Evolutionary conservation across 2,329 filamentous ascomycete genomes (phyloP), one percentile per base, ranked within the genome.

Genomic region (Aspergillus caelatus): DNA sequence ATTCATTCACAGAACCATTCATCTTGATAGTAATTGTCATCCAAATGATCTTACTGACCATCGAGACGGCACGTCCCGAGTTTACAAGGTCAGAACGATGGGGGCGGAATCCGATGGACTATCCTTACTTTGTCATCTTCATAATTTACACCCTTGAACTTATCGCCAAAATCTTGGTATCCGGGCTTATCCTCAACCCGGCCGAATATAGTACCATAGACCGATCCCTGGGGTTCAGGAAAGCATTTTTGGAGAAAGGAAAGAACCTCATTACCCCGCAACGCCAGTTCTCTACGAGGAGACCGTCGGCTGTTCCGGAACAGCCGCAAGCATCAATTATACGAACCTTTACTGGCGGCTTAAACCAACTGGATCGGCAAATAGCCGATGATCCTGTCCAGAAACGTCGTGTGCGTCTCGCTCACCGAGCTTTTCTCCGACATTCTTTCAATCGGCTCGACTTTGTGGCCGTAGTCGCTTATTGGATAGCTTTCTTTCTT

Each of bases 401-500:
- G 66, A 91, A 94, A 69, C 92, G 95, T 75, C 89, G 94, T 65
- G 85, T 90, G 69, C 90, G 96, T 67, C 85, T 99, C 60, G 94
- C 96, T 19, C 90, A 95, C 59, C 88, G 95, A 66, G 96, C 95
- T 1, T 98, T 97, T 77, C 81, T 99, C 61, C 89, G 95, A 19
- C 95, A 99, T 77, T 94, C 93, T 0, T 99, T 99, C 81, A 98
- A 98, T 75, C 88, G 95, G 58, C 85, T 98, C 12, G 95, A 99
- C 76, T 97, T 98, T 77, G 83, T 99, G 59, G 96, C 95, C 1
- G 91, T 99, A 9, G 84, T 95, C n/a, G 91, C 94, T 0, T 99
- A 93, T 78, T 99, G 95, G 95, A 90, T 97, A 62, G 90, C 92
- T 1, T 95, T 98, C 72, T 76, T 87, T 12, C 83, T 99, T 57